Evolutionary conservation across 495 filamentous ascomycete species (phyloP), one percentile per base, ranked within the genome.

Genomic region (Neurospora sp.): DNA sequence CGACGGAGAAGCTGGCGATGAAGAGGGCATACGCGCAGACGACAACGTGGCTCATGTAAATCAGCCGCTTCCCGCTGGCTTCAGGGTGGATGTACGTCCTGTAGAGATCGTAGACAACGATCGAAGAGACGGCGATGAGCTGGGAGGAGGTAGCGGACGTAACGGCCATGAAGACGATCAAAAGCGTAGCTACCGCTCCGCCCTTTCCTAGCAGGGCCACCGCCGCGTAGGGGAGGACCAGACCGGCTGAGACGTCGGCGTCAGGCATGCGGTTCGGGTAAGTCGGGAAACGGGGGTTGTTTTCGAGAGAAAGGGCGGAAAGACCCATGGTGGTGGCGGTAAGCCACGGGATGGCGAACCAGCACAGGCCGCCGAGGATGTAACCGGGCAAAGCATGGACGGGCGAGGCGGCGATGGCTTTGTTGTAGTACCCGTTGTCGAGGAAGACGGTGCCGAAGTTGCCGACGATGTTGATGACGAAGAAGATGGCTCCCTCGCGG

Each of bases 331-430:
- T 97, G 11, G 92, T 97, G 4, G 94, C 94, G 40, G 88, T 91
- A 27, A 98, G 87, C 94, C 94, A 98, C 23, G 95, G 95, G 72
- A 98, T 97, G 9, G 95, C 95, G 73, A 98, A 98, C 94, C 94
- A 98, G 77, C 87, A 90, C 3, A 98, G 87, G 48, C 95, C 95
- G 35, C 95, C 95, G 69, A 97, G 85, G 59, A 97, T 91, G 76
- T 98, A 98, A 39, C 95, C 95, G 7, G 95, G 95, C 69, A 98
- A 91, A 8, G 94, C 94, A 73, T 94, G 91, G 3, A 95, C 91
- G 2, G 93, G 93, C 39, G 89, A 91, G 6, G 94, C 94, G n/a
- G 94, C 93, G 73, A 97, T 96, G 48, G 94, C 94, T 81, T 97
- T 97, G 86, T 97, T 96, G 85, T 95, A 97, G 85, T 96, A 96